Evolutionary conservation across 306 rosid genomes (phyloP), one percentile per base, ranked within the genome.

Genomic region (Prunus kanzakura): DNA sequence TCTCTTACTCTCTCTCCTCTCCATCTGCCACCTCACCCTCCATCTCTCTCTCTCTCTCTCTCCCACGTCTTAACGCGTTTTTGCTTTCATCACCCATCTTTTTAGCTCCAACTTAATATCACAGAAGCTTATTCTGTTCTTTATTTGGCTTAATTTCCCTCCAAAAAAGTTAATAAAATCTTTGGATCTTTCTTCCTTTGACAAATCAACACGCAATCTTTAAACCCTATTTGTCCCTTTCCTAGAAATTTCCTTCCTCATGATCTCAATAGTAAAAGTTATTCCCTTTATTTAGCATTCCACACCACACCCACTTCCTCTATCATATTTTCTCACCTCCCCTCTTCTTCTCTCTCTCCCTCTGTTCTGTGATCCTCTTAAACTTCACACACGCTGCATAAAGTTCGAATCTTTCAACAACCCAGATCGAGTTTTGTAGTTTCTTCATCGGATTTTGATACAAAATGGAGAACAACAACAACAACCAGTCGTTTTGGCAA

Each of bases 401-500:
- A 41, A 38, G 15, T 30, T 45, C n/a, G 0, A 8, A 13, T 46
- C 25, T 27, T 75, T 58, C 16, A 3, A 20, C 16, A 19, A 66
- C 73, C 80, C 73, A 35, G 54, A 76, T 78, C 22, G 14, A 30
- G 49, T 56, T 76, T 65, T 73, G 9, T 35, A 1, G 49, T 1
- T 68, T 51, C 20, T 14, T 10, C 13, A 43, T 5, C 61, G 20
- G n/a, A 11, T n/a, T 45, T 66, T 58, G 14, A 7, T 45, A 63
- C 51, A 9, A 35, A 50, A 91, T 91, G 96, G 93, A 84, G 80
- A 87, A 54, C 20, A 32, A 45, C 20, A 93, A 87, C 82, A 93
- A 87, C 82, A 86, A 88, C 67, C 94, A 91, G 9, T 87, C 93
- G 0, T 94, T 94, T 69, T 90, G 90, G 87, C 93, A 94, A 46